Conservation (phyloP, 1,284 basidiomycete species). For the Exobasidium rhododendri region DNA sequence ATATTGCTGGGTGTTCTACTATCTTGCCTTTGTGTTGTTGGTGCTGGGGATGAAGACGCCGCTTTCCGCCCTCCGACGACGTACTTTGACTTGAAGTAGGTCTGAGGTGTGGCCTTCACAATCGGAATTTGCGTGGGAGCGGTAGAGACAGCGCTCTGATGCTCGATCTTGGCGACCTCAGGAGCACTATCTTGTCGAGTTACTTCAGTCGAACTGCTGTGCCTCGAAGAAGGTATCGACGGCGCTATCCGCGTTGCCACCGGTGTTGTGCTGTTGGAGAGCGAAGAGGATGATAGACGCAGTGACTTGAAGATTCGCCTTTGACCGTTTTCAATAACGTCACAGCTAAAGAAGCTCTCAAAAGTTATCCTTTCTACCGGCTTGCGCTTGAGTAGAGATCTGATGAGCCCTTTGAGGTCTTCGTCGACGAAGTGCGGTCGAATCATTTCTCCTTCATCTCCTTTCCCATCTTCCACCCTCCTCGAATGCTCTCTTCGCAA, state of each 20-base stretch:
- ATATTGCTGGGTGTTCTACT: neutral
- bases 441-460: conserved; percentile 1
- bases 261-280: neutral
- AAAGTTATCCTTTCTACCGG: conserved; percentile 83
- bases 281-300: neutral
- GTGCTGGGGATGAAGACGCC: neutral
- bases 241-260: neutral
- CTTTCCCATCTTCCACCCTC: conserved; percentile 22
- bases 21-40: neutral
- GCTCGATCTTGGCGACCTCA: neutral
- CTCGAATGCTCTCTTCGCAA: conserved; percentile 41
- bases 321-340: conserved; percentile 27
- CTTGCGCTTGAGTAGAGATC: conserved; percentile 74
- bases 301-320: neutral
- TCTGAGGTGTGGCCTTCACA: neutral
- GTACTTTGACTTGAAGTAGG: conserved; percentile 6
- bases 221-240: neutral
- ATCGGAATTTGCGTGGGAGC: neutral
- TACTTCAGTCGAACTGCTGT: neutral
- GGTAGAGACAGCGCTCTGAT: neutral
- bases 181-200: neutral
- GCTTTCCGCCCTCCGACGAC: conserved; percentile 3
- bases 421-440: conserved; percentile 62
- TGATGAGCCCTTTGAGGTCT: conserved; percentile 86
- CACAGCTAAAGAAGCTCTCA: conserved; percentile 78